Evolutionary conservation across 164 flowering plant genomes (phyloP).

Genomic region (Akebia trifoliata): DNA sequence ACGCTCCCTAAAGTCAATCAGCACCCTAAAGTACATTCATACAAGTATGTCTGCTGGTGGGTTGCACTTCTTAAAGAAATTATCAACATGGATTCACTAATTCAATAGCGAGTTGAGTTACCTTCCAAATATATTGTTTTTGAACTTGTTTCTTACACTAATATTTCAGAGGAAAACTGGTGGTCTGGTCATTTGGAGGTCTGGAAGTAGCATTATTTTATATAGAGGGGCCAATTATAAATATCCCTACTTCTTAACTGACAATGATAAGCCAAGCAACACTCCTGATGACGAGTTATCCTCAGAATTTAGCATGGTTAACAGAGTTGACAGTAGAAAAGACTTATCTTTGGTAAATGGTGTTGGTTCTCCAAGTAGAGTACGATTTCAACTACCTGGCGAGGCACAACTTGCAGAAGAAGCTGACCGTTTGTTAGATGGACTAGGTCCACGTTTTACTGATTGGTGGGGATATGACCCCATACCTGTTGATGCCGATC

Average conservation of each 20-base stretch:
- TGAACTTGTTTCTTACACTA: constrained; percentile 9
- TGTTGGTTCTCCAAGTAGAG: constrained; percentile 71
- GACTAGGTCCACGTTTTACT: constrained; percentile 87
- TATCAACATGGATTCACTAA: background rate
- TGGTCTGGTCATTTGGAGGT: constrained; percentile 91
- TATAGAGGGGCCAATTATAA: constrained; percentile 76
- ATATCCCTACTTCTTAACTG: constrained; percentile 75
- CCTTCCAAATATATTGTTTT: constrained; percentile 1
- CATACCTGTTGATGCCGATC: constrained; percentile 96
- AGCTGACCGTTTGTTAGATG: constrained; percentile 72
- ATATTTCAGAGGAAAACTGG: constrained; percentile 82
- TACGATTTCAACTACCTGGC: constrained; percentile 76
- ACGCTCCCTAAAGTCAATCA: too few relatives aligned
- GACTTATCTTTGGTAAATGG: constrained; percentile 49
- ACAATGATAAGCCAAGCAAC: constrained; percentile 19
- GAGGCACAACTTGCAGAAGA: constrained; percentile 74
- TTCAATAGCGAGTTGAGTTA: background rate
- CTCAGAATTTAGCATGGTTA: constrained; percentile 10
- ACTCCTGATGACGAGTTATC: constrained; percentile 15
- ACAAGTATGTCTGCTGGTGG: background rate
- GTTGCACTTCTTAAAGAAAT: background rate
- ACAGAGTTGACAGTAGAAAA: constrained; percentile 14
- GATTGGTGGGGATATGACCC: constrained; percentile 99
- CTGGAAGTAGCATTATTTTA: constrained; percentile 77
- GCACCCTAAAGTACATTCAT: too few relatives aligned